A percentile compares a stretch with the other conserved stretches of the same genome.
These are phyloP conservation scores for Annulohypoxylon maeteangense DNA, from an alignment of 495 filamentous ascomycete species.

Conservation along the genomic window DNA sequence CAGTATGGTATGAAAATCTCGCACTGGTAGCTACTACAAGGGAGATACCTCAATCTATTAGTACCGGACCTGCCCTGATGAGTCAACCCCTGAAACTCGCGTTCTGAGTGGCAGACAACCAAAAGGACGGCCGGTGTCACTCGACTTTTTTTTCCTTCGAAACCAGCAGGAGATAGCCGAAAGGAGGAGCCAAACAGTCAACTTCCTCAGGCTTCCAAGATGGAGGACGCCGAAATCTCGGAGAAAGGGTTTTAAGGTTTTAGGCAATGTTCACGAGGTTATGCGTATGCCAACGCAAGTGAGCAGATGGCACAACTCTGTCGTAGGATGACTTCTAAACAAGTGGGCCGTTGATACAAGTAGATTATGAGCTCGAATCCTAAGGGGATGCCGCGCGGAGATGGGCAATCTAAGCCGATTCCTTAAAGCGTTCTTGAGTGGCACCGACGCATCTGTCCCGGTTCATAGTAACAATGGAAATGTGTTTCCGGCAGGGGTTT, in stretches of 20 bases:
- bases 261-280: conserved; percentile 36
- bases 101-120: conserved; percentile 37
- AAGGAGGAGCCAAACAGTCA: conserved; percentile 28
- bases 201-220: conserved; percentile 34
- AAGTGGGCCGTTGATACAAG: conserved; percentile 36
- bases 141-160: conserved; percentile 31
- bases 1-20: conserved; percentile 38
- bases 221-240: conserved; percentile 43
- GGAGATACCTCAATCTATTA: conserved; percentile 38
- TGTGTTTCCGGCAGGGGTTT: conserved; percentile 35
- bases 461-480: conserved; percentile 36
- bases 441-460: conserved; percentile 35
- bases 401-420: conserved; percentile 35
- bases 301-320: conserved; percentile 34
- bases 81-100: conserved; percentile 43
- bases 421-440: conserved; percentile 38
- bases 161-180: conserved; percentile 40
- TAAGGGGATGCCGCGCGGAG: conserved; percentile 35
- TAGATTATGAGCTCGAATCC: conserved; percentile 25
- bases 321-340: conserved; percentile 36
- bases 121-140: conserved; percentile 41
- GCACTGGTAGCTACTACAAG: conserved; percentile 39
- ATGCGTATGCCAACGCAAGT: conserved; percentile 29
- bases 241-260: conserved; percentile 21
- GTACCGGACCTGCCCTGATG: conserved; percentile 36